phyloP scores from a whole-genome alignment of 768 basidiomycete genomes.

The Pleurotus eryngii region DNA sequence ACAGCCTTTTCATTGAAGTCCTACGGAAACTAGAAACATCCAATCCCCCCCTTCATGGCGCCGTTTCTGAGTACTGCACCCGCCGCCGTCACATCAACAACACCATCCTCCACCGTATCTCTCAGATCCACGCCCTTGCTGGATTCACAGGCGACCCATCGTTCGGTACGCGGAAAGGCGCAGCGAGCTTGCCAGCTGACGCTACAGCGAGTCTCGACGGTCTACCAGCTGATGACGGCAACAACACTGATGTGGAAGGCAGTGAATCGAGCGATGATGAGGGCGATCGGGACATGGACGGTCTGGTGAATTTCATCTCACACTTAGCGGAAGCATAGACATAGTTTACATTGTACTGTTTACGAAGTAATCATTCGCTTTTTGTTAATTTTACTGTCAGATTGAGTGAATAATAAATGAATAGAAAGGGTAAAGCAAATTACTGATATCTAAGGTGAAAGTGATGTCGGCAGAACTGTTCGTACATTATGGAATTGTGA shows the following conservation, averaged over 20 bases:
- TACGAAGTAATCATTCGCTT: neutral
- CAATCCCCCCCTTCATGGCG: conserved; percentile 9
- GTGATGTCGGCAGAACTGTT: no score
- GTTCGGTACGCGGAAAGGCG: conserved; percentile 2
- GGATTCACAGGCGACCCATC: conserved; percentile 9
- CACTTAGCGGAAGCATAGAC: neutral
- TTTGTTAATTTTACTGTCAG: neutral
- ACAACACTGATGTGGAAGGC: neutral
- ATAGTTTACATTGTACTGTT: neutral
- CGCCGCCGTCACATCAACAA: conserved; percentile 8
- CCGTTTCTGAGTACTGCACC: conserved; percentile 6
- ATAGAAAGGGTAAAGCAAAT: no score
- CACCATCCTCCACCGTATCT: conserved; percentile 7
- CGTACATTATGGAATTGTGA: no score
- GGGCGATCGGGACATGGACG: neutral
- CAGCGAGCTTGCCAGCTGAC: neutral
- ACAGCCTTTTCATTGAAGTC: neutral
- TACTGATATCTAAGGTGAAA: no score
- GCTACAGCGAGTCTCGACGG: neutral
- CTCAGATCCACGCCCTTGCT: conserved; percentile 5
- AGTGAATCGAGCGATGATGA: neutral
- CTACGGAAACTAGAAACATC: neutral
- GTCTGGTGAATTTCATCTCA: neutral
- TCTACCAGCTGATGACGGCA: neutral
- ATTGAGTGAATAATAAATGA: neutral